Percentiles rank a stretch among this genome's conserved stretches.
phyloP scores from a whole-genome alignment of 2,329 filamentous ascomycete species.

The Phaeosphaeriaceae sp. region DNA sequence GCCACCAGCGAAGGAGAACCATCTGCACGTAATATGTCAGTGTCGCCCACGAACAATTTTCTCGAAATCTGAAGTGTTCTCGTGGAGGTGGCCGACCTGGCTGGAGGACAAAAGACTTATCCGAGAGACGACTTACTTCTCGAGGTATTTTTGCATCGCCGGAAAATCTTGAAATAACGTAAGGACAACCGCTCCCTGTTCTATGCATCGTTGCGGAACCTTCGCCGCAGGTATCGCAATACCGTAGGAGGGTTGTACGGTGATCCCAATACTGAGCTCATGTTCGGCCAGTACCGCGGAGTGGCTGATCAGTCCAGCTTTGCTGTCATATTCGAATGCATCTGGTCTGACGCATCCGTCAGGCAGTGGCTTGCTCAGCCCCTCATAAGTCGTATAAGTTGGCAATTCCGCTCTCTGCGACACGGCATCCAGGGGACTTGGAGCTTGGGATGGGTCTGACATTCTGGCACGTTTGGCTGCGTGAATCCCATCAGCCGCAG shows the following conservation, averaged over 20 bases:
- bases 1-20: slow-evolving; percentile 40
- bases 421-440: not conserved
- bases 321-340: slow-evolving; percentile 16
- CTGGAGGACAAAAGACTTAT: too few species aligned
- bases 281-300: slow-evolving; percentile 39
- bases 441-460: not conserved
- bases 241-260: slow-evolving; percentile 17
- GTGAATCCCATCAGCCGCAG: not conserved
- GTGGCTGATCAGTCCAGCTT: slow-evolving; percentile 31
- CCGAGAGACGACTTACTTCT: slow-evolving; percentile 19
- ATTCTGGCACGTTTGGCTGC: slow-evolving; percentile 5
- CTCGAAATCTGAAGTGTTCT: too few species aligned
- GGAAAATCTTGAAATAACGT: slow-evolving; percentile 35
- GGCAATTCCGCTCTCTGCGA: slow-evolving; percentile 2
- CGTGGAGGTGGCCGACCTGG: too few species aligned
- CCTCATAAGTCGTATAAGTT: slow-evolving; percentile 19
- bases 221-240: slow-evolving; percentile 2
- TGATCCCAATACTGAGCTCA: slow-evolving; percentile 30
- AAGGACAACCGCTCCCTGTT: slow-evolving; percentile 37
- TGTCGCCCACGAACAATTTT: not conserved
- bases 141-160: slow-evolving; percentile 37
- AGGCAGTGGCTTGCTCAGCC: slow-evolving; percentile 23
- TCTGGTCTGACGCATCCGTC: slow-evolving; percentile 14
- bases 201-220: slow-evolving; percentile 32
- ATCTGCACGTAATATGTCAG: slow-evolving; percentile 4